Evolutionary conservation across 768 basidiomycete genomes (phyloP).

Genomic region (Phylloporus sp.): DNA sequence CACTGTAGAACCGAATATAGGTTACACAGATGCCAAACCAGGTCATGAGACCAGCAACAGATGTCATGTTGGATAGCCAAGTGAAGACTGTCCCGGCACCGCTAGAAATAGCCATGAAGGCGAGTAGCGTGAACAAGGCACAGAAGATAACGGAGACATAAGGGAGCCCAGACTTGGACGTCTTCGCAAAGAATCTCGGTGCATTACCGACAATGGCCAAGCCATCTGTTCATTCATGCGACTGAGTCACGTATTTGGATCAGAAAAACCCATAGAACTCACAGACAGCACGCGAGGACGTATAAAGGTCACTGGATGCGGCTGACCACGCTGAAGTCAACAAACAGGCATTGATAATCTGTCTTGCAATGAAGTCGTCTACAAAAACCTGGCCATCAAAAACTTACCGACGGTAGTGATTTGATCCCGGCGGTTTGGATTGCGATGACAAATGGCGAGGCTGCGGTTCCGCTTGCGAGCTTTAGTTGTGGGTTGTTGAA

Average conservation of each 20-base stretch:
- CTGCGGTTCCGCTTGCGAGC: slow-evolving; percentile 14
- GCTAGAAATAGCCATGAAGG: slow-evolving; percentile 70
- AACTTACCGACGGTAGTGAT: neutral
- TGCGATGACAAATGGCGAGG: neutral
- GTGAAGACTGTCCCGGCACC: slow-evolving; percentile 71
- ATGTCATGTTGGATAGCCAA: slow-evolving; percentile 78
- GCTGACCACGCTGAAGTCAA: slow-evolving; percentile 93
- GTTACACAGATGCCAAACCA: slow-evolving; percentile 78
- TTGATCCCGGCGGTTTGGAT: neutral
- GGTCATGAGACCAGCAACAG: slow-evolving; percentile 65
- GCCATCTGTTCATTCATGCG: slow-evolving; percentile 50
- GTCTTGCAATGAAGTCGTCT: neutral
- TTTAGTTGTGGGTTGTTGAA: neutral
- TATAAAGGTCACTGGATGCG: slow-evolving; percentile 84
- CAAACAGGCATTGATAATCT: slow-evolving; percentile 79
- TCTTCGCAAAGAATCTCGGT: slow-evolving; percentile 69
- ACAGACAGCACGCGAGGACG: slow-evolving; percentile 86
- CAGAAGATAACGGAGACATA: slow-evolving; percentile 63
- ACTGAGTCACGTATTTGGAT: neutral
- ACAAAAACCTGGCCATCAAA: too few relatives aligned
- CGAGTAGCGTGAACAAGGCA: slow-evolving; percentile 61
- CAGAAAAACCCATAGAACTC: slow-evolving; percentile 23
- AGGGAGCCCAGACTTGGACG: slow-evolving; percentile 71
- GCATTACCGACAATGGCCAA: slow-evolving; percentile 78
- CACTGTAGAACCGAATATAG: slow-evolving; percentile 81